A percentile compares a stretch with the other conserved stretches of the same genome.
phyloP scores from a whole-genome alignment of 306 rosid genomes.

The Cucurbita ficifolia region DNA sequence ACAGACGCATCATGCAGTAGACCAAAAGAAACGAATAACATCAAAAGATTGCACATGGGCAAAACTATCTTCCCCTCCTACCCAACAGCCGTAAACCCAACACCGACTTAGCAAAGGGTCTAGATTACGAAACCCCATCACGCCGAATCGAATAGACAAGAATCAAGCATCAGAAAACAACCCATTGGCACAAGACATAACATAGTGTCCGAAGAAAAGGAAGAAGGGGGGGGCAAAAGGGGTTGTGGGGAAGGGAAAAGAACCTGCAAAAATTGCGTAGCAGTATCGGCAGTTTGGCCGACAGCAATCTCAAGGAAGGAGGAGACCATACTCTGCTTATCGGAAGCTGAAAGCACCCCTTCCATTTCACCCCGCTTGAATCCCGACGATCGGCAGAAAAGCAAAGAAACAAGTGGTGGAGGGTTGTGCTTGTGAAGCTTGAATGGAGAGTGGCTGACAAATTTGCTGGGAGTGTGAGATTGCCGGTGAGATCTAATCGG shows the following conservation, averaged over 20 bases:
- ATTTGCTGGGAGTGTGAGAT: background rate
- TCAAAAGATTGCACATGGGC: background rate
- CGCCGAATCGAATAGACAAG: background rate
- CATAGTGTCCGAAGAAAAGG: no score
- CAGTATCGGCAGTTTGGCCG: slow-evolving; percentile 35
- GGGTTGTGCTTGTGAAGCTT: background rate
- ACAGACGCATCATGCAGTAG: background rate
- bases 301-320: slow-evolving; percentile 44
- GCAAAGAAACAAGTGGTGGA: background rate
- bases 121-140: background rate
- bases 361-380: slow-evolving; percentile 14
- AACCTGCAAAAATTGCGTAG: slow-evolving; percentile 36
- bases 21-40: background rate
- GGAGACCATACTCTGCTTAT: slow-evolving; percentile 32
- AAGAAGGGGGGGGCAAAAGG: background rate
- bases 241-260: background rate
- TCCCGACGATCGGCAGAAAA: background rate
- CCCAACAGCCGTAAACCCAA: background rate
- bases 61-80: background rate
- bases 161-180: background rate
- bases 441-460: background rate
- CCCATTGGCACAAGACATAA: background rate
- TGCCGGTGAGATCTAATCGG: background rate
- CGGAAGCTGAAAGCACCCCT: slow-evolving; percentile 18
- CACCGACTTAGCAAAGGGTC: background rate